Base-by-base conservation (phyloP, 805 yeast genomes). In the Yarrowia alimentaria region DNA sequence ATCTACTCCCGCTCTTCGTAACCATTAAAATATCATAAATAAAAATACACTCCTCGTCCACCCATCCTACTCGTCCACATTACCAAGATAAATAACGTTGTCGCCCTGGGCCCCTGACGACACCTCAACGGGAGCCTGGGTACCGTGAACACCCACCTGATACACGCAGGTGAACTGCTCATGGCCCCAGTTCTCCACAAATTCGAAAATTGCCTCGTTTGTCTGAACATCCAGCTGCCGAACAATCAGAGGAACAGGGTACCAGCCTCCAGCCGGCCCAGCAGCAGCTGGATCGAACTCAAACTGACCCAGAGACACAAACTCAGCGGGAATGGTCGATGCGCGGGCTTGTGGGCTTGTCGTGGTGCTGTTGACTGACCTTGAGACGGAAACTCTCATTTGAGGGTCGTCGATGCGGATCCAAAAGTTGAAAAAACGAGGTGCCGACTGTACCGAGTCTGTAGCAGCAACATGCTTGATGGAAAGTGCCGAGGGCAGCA, bases 141-240 rank as follows among this genome's bases (percentile, higher is more conserved):
- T 14, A 3, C 47, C 47, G 19, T 40, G 47, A 17, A 29, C 49
- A 7, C 49, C 50, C 19, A 61, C 55, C 43, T 63, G 56, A 51
- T 65, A 65, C 7, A 65, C 33, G 53, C 68, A 65, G 7, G 67
- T 65, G 48, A 37, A 59, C n/a, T 49, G 53, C n/a, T 53, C 53
- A 24, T 55, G 54, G 1, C 69, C 69, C 67, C 68, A 65, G 54
- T 65, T 65, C 34, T 58, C 58, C 8, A 55, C 58, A 31, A 65
- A 53, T 17, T 50, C 51, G 37, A 64, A 54, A 13, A 56, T 55
- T 9, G 65, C 57, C 21, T 54, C 48, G 7, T 48, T 30, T 6
- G 60, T 55, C 14, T 56, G 51, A 5, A 33, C 20, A 3, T 62
- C 60, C 11, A 63, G 38, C 2, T 47, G 21, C 34, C 56, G 58